phyloP scores from a whole-genome alignment of 192 early-diverging fungal species.

The Spinellus fusiger region DNA sequence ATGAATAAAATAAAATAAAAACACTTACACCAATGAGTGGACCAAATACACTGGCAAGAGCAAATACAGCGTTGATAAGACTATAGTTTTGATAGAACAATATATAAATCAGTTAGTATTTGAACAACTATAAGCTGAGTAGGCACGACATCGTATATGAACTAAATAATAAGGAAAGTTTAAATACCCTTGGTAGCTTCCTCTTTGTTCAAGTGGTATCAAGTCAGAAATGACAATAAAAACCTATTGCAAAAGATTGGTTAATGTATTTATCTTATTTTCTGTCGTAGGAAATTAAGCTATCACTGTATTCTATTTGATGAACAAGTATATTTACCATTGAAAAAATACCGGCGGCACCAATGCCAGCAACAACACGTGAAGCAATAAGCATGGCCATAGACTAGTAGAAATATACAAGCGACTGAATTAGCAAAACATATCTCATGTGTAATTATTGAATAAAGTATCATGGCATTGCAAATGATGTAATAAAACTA shows the following conservation, averaged over 20 bases:
- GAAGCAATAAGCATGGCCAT: conserved; percentile 54
- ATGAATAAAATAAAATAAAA: neutral
- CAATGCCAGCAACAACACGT: conserved; percentile 60
- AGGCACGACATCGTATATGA: neutral
- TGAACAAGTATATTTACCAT: conserved; percentile 26
- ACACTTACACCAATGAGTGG: conserved; percentile 33
- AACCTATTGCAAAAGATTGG: conserved; percentile 12
- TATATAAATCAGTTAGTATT: neutral
- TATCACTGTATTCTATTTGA: neutral
- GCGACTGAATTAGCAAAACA: neutral
- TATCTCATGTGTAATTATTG: neutral
- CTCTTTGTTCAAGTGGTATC: conserved; percentile 75
- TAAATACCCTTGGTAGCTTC: conserved; percentile 50
- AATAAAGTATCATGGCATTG: too few relatives aligned
- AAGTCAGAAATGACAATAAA: conserved; percentile 86
- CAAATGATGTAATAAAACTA: too few relatives aligned
- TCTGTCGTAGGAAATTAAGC: neutral
- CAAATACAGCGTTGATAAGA: conserved; percentile 33
- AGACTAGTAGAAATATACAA: conserved; percentile 5
- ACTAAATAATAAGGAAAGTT: neutral
- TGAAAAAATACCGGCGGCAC: conserved; percentile 53
- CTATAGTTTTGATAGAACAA: neutral
- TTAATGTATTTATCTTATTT: neutral
- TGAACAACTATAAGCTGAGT: neutral
- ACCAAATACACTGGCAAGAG: conserved; percentile 28